Evolutionary conservation across 2,329 filamentous ascomycete species (phyloP), one percentile per base, ranked within the genome.

Genomic region (Magnaporthiopsis rhizophila): DNA sequence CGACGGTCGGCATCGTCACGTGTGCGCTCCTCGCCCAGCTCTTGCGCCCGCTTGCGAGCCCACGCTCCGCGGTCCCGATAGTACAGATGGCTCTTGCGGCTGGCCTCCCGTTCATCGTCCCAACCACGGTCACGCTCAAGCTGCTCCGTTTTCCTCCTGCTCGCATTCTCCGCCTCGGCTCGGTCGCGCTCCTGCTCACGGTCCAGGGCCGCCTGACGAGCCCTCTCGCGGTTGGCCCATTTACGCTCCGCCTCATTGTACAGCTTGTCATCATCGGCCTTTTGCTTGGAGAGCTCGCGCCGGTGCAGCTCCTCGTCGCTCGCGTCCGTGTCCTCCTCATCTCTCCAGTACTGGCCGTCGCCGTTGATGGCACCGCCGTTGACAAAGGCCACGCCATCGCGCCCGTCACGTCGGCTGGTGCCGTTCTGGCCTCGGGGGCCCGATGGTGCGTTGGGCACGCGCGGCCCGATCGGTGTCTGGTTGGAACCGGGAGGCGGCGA

Each of bases 171-270:
- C 3, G 85, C 83, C 69, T 96, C 91, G 62, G 90, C 87, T 67
- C 86, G 86, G 71, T 96, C 91, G 13, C 92, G 88, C 34, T 89
- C 89, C 69, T 86, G 88, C 72, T 97, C 93, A 65, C 95, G 87
- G 69, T 96, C 90, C 28, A 97, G 79, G 0, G 95, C 94, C 5
- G 91, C 90, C 18, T 91, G 89, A 57, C 92, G 86, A 66, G 90
- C 90, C 64, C 89, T 86, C 74, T 99, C 95, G 59, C 93, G 87
- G 73, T 96, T 96, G 32, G 92, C 81, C 94, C 94, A 98, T 67
- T 92, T 89, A 36, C 92, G 87, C 74, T 97, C 92, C 58, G 93
- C 89, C 69, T 97, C 93, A 0, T 90, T 80, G 72, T 91, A 97
- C 60, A 86, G 80, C 72, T 93, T 92, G 61, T 97, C 90, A 0